Conservation (phyloP, 176 grass and related monocot genomes). For the Chrysopogon serrulatus region DNA sequence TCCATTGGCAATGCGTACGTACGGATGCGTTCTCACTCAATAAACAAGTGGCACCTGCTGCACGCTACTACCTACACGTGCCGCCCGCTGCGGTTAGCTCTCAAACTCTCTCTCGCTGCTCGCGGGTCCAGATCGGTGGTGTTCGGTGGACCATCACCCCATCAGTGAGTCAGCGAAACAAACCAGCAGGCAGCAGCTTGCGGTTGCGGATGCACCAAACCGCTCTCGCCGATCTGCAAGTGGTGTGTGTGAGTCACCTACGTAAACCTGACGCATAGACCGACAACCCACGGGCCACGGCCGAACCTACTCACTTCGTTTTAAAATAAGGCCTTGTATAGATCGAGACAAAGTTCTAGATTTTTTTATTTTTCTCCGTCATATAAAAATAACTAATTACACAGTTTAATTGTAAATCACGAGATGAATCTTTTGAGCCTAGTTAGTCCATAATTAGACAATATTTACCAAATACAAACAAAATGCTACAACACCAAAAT, state of each 20-base stretch:
- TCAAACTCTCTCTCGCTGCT: not conserved
- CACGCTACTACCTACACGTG: not conserved
- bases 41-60: not conserved
- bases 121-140: not conserved
- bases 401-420: too few species aligned
- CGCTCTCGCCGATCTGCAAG: not conserved
- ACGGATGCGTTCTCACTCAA: not conserved
- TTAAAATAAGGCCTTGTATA: too few species aligned
- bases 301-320: too few species aligned
- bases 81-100: not conserved
- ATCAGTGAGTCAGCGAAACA: not conserved
- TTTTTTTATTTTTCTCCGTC: too few species aligned
- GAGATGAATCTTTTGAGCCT: too few species aligned
- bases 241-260: not conserved
- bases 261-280: constrained; percentile 5
- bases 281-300: not conserved
- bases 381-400: too few species aligned
- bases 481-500: too few species aligned
- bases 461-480: too few species aligned
- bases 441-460: too few species aligned
- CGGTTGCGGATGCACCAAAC: not conserved
- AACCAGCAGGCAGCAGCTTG: not conserved
- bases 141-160: not conserved
- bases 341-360: too few species aligned
- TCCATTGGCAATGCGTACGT: not conserved